A percentile compares a stretch with the other conserved stretches of the same genome.
Evolutionary conservation across 257 asterid species (phyloP).

Genomic region (Solanum bukasovii): DNA sequence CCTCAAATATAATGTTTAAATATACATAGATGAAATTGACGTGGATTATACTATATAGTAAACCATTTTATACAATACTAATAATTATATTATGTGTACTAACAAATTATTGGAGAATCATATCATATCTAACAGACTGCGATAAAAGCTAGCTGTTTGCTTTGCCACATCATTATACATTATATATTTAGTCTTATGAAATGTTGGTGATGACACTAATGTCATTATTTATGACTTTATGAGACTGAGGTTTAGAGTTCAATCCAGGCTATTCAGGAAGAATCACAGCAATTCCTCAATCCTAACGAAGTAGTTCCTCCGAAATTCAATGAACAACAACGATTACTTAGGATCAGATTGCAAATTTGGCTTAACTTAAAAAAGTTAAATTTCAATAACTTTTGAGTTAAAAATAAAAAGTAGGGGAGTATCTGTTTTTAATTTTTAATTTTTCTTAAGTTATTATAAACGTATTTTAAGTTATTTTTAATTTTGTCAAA

Average conservation of each 20-base stretch:
- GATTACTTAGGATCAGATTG: no score
- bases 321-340: no score
- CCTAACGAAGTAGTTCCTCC: no score
- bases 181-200: not conserved
- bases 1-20: not conserved
- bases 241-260: not conserved
- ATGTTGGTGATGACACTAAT: not conserved
- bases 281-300: no score
- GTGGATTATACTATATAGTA: not conserved
- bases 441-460: no score
- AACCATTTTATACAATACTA: not conserved
- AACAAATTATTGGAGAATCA: not conserved
- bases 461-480: no score
- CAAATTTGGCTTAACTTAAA: not conserved
- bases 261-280: no score
- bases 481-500: no score
- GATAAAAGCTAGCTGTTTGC: not conserved
- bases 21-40: not conserved
- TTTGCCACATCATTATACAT: not conserved
- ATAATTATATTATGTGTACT: not conserved
- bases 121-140: not conserved
- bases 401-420: no score
- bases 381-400: no score
- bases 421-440: not conserved
- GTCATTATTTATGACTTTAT: not conserved